Base-by-base conservation (phyloP, 441 rosid genomes). In the Manihot esculenta region DNA sequence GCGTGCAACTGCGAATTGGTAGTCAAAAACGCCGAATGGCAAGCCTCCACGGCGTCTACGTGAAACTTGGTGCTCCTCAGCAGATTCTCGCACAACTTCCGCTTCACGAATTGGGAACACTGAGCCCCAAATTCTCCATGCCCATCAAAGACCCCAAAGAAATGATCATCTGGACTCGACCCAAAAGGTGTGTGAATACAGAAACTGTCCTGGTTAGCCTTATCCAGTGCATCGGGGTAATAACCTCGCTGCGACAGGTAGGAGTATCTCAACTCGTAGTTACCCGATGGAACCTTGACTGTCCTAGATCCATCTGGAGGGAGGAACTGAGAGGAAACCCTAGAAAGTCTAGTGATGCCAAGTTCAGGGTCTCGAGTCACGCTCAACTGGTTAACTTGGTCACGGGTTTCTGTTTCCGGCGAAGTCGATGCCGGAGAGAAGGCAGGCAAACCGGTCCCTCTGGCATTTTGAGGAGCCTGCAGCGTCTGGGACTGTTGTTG, bases 181-280 rank as follows among this genome's bases (percentile, higher is more conserved):
- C 98, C 99, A 54, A 91, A 91, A 7, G 98, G 97, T 3, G 97
- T 91, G 75, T 96, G 97, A 42, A 96, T 93, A 23, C 98, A 91
- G 64, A 93, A 96, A 80, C 99, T 96, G 56, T 96, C 99, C 70
- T 96, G 99, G 82, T 96, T 96, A 35, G 97, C 97, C 77, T 96
- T 96, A 79, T 96, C 98, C 0, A 93, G 76, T 48, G 96, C 98
- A 76, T 93, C 99, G 7, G 99, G 99, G 71, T 96, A 96, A 59
- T 90, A 96, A 2, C 99, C 99, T 82, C 99, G 78, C 50, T 96
- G 99, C 12, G 99, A 96, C 2, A 96, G 66, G 75, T 72, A 96
- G 2, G 99, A 96, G 75, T 83, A 96, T 69, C 82, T 83, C 64
- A 96, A 71, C 63, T 90, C 93, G 68, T 85, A 96, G 78, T 76